phyloP scores from a whole-genome alignment of 1,139 yeast genomes.

The Kodamaea alishanica region DNA sequence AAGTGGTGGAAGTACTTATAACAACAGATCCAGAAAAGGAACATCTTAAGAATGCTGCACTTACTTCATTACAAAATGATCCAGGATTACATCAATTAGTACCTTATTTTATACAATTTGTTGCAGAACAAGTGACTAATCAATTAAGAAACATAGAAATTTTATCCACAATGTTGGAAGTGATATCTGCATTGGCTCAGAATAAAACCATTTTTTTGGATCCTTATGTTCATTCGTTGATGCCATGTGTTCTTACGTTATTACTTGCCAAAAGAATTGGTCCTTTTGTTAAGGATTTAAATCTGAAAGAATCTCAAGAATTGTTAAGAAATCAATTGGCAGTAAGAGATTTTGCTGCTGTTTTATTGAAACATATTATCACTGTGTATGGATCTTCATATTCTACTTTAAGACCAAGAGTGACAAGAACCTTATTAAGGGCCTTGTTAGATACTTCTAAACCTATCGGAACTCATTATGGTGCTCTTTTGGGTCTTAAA shows the following conservation, averaged over 20 bases:
- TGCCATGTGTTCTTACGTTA: conserved; percentile 91
- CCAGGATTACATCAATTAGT: conserved; percentile 96
- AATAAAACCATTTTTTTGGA: conserved; percentile 87
- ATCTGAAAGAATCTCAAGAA: conserved; percentile 23
- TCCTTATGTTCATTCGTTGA: conserved; percentile 92
- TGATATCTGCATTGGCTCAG: conserved; percentile 77
- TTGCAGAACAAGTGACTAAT: conserved; percentile 92
- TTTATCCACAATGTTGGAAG: conserved; percentile 86
- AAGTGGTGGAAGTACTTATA: conserved; percentile 75
- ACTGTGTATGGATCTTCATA: conserved; percentile 80
- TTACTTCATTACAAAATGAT: conserved; percentile 79
- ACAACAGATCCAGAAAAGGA: conserved; percentile 59
- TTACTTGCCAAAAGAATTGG: conserved; percentile 90
- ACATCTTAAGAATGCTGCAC: conserved; percentile 68
- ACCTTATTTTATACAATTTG: conserved; percentile 93
- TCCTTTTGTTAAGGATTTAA: conserved; percentile 37
- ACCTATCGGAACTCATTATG: conserved; percentile 88
- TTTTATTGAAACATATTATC: conserved; percentile 73
- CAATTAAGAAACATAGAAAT: conserved; percentile 72
- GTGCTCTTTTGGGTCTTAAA: conserved; percentile 80
- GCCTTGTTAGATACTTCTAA: conserved; percentile 78
- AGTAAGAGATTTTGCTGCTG: conserved; percentile 85
- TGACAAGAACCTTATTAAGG: conserved; percentile 84
- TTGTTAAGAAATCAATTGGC: conserved; percentile 47
- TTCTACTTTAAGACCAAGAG: conserved; percentile 88